phyloP scores from a whole-genome alignment of 305 asterid genomes.

The Plantago coronopus region DNA sequence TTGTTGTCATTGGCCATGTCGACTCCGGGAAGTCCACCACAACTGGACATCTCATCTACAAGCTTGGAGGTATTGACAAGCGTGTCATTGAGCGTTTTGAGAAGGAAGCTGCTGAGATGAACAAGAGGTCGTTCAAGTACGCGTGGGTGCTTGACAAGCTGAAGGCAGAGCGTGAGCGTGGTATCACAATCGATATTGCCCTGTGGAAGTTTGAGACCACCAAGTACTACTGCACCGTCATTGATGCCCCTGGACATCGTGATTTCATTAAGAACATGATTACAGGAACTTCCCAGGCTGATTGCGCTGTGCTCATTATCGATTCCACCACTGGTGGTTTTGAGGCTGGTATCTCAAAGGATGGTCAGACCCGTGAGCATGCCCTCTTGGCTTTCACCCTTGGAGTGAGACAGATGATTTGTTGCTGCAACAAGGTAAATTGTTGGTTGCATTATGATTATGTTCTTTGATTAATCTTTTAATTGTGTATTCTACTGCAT shows the following conservation, averaged over 20 bases:
- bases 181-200: conserved; percentile 38
- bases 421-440: conserved; percentile 53
- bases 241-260: too few species aligned
- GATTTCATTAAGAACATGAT: too few species aligned
- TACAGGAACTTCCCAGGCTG: too few species aligned
- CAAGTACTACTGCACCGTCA: conserved; percentile 37
- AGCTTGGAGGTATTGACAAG: conserved; percentile 54
- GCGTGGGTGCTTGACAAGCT: conserved; percentile 56
- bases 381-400: conserved; percentile 71
- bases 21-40: conserved; percentile 49
- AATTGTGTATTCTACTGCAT: neutral
- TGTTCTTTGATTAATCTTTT: neutral
- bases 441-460: too few species aligned
- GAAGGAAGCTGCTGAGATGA: conserved; percentile 56
- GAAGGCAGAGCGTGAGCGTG: conserved; percentile 44
- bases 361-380: conserved; percentile 79
- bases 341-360: conserved; percentile 78
- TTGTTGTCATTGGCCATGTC: conserved; percentile 51
- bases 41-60: conserved; percentile 48
- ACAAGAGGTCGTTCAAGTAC: conserved; percentile 47
- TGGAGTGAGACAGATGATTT: conserved; percentile 57
- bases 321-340: conserved; percentile 67
- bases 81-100: conserved; percentile 52
- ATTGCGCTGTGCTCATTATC: conserved; percentile 50
- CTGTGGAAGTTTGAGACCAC: conserved; percentile 40